Conservation (phyloP, 139 green algal genomes). For the Chlorella sp. region DNA sequence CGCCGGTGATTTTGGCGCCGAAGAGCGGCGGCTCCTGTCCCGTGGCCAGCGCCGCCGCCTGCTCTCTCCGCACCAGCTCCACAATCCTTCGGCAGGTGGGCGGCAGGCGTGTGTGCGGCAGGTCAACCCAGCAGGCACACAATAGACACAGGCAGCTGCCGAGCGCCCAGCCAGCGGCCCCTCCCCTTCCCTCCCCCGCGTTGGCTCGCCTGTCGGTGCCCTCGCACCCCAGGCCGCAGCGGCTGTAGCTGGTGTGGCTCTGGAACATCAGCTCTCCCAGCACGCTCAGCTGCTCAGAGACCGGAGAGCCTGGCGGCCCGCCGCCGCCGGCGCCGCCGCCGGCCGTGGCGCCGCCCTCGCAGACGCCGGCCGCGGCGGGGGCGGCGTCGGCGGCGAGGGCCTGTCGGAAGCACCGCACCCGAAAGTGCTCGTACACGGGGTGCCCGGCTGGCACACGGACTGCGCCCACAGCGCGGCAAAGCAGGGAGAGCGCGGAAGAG, state of each 20-base stretch:
- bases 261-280: conserved; percentile 94
- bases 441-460: conserved; percentile 71
- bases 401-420: conserved; percentile 73
- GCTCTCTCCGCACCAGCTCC: conserved; percentile 63
- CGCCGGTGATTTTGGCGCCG: conserved; percentile 95
- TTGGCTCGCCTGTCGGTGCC: conserved; percentile 68
- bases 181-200: too few relatives aligned
- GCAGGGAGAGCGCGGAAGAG: too few relatives aligned
- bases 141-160: neutral
- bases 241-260: conserved; percentile 72
- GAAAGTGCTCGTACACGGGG: conserved; percentile 82
- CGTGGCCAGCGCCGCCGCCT: conserved; percentile 15
- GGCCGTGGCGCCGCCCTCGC: too few relatives aligned
- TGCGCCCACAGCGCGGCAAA: too few relatives aligned
- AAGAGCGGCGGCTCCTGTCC: conserved; percentile 57
- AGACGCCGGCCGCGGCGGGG: too few relatives aligned
- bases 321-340: too few relatives aligned
- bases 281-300: conserved; percentile 42
- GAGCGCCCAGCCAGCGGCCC: too few relatives aligned
- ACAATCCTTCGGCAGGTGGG: conserved; percentile 55
- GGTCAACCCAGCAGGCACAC: too few relatives aligned
- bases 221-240: conserved; percentile 67
- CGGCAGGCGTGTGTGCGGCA: neutral
- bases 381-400: too few relatives aligned
- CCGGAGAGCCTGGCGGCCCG: too few relatives aligned